A percentile compares a stretch with the other conserved stretches of the same genome.
Evolutionary conservation across 83 land plant genomes (phyloP).

Genomic region (Diphasiastrum complanatum): DNA sequence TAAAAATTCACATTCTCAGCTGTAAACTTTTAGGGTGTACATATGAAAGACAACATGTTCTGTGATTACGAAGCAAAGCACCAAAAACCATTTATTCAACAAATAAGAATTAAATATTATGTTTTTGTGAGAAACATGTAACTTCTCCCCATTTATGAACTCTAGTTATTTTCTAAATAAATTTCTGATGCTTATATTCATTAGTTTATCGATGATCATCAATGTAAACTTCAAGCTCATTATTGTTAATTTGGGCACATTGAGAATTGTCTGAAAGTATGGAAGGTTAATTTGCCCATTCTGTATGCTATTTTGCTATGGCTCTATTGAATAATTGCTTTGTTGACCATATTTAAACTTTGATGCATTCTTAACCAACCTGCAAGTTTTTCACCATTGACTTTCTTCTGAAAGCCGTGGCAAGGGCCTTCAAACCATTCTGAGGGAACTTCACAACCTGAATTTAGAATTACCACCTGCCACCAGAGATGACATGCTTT

Average conservation of each 20-base stretch:
- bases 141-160: not conserved
- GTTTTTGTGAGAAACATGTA: not conserved
- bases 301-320: too few species aligned
- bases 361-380: constrained; percentile 31
- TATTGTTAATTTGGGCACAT: not conserved
- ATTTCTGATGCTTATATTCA: too few species aligned
- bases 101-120: not conserved
- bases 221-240: not conserved
- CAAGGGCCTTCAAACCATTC: constrained; percentile 67
- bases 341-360: too few species aligned
- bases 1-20: not conserved
- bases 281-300: too few species aligned
- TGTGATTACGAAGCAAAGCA: too few species aligned
- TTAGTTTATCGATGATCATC: too few species aligned
- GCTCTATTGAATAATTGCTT: too few species aligned
- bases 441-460: constrained; percentile 54
- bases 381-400: constrained; percentile 63
- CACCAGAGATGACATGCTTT: too few species aligned
- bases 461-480: constrained; percentile 77
- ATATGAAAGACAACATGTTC: too few species aligned
- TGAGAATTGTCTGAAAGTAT: too few species aligned
- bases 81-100: too few species aligned
- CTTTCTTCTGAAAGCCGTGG: constrained; percentile 53
- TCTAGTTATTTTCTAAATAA: not conserved
- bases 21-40: not conserved